Conservation (phyloP, 495 filamentous ascomycete genomes). For the Neurospora hispaniola region DNA sequence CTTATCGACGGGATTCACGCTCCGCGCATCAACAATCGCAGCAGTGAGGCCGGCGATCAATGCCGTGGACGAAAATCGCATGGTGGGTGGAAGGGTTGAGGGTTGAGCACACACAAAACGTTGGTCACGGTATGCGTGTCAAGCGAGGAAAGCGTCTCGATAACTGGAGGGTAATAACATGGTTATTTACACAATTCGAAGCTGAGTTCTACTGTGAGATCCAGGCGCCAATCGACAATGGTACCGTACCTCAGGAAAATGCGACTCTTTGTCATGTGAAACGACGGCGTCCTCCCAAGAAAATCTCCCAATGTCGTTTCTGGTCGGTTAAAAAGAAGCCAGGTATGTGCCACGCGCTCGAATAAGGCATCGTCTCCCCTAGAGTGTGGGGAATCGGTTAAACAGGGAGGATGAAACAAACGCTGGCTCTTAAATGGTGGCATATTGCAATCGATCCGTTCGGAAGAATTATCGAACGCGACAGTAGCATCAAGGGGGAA, state of each 20-base stretch:
- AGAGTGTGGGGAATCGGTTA: background rate
- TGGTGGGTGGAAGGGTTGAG: background rate
- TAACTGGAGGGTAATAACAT: background rate
- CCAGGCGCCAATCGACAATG: background rate
- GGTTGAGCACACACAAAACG: background rate
- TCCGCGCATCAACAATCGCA: background rate
- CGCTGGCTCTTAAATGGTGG: background rate
- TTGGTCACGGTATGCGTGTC: background rate
- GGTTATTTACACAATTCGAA: background rate
- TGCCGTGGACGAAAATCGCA: background rate
- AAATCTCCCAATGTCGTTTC: background rate
- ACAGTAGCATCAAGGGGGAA: background rate
- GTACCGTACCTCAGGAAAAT: background rate
- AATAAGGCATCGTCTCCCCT: background rate
- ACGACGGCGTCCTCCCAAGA: background rate
- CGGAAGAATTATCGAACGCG: background rate
- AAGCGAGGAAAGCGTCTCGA: background rate
- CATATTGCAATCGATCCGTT: background rate
- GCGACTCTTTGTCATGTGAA: background rate
- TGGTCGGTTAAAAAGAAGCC: background rate
- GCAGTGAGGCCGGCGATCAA: background rate
- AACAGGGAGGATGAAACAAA: background rate
- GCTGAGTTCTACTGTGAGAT: background rate
- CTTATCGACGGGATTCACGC: background rate
- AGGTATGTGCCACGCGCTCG: background rate